phyloP scores from a whole-genome alignment of 2,329 filamentous ascomycete species.

The Beauveria sp. region DNA sequence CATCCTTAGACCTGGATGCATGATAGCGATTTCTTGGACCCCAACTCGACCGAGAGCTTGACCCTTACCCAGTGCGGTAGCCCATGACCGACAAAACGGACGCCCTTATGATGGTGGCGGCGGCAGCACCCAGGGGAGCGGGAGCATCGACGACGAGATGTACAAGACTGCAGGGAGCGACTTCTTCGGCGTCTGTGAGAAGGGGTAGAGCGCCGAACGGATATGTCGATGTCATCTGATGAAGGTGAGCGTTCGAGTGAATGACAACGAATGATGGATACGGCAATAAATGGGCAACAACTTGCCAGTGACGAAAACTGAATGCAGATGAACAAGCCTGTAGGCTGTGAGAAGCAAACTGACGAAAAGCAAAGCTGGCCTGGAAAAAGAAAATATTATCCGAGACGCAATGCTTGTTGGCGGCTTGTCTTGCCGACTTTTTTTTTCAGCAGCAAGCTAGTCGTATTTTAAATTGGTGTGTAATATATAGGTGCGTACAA shows the following conservation, averaged over 20 bases:
- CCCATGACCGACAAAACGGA: neutral
- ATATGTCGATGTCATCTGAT: constrained; percentile 37
- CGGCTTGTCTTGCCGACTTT: too few relatives aligned
- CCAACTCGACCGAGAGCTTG: neutral
- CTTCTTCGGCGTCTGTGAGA: constrained; percentile 37
- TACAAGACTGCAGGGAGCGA: constrained; percentile 15
- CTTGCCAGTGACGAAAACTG: too few relatives aligned
- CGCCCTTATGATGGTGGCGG: neutral
- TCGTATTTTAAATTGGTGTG: too few relatives aligned
- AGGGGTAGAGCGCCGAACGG: constrained; percentile 35
- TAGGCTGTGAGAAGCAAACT: too few relatives aligned
- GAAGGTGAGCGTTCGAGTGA: constrained; percentile 18
- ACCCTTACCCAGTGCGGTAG: neutral
- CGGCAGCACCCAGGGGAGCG: neutral
- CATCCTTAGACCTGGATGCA: neutral
- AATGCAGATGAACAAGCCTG: too few relatives aligned
- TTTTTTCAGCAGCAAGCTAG: too few relatives aligned
- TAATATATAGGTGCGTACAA: neutral
- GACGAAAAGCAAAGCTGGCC: too few relatives aligned
- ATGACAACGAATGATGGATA: too few relatives aligned
- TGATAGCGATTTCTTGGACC: neutral
- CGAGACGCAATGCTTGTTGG: too few relatives aligned
- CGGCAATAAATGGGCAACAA: too few relatives aligned
- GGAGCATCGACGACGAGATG: neutral
- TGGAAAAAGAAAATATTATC: too few relatives aligned